Conservation (phyloP, 768 basidiomycete species). For the Lentinula aciculospora region DNA sequence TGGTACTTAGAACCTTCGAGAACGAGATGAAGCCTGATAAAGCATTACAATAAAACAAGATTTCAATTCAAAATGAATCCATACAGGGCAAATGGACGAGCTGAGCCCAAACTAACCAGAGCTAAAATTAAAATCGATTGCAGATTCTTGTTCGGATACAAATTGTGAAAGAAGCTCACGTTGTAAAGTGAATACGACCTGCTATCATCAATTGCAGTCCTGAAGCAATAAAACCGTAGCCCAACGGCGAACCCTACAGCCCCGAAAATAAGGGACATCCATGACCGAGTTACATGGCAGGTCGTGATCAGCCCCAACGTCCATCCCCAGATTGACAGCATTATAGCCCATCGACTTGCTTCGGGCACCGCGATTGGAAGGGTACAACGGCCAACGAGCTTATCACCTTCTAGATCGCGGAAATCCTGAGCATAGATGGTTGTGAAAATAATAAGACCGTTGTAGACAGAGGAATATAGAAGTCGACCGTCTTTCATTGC, state of each 20-base stretch:
- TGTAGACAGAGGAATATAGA: conserved; percentile 3
- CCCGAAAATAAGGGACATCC: not conserved
- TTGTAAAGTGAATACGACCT: conserved; percentile 4
- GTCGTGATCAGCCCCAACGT: conserved; percentile 1
- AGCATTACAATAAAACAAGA: not conserved
- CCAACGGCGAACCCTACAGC: conserved; percentile 1
- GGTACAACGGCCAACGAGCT: conserved; percentile 14
- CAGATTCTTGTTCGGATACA: not conserved
- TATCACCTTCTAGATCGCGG: conserved; percentile 17
- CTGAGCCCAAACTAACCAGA: conserved; percentile 5
- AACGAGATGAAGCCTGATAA: no score
- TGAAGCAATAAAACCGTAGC: not conserved
- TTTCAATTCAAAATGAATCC: not conserved
- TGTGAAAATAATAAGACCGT: conserved; percentile 11
- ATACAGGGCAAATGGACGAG: not conserved
- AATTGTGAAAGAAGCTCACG: not conserved
- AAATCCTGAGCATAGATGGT: conserved; percentile 22
- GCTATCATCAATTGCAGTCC: conserved; percentile 3
- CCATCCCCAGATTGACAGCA: conserved; percentile 10
- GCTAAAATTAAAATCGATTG: not conserved
- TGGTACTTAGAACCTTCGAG: no score
- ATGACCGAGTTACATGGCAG: not conserved
- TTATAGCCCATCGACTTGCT: conserved; percentile 7
- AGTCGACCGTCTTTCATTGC: conserved; percentile 10
- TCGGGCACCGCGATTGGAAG: conserved; percentile 15